Conservation (phyloP, 306 rosid species). For the Dicorynia guianensis region DNA sequence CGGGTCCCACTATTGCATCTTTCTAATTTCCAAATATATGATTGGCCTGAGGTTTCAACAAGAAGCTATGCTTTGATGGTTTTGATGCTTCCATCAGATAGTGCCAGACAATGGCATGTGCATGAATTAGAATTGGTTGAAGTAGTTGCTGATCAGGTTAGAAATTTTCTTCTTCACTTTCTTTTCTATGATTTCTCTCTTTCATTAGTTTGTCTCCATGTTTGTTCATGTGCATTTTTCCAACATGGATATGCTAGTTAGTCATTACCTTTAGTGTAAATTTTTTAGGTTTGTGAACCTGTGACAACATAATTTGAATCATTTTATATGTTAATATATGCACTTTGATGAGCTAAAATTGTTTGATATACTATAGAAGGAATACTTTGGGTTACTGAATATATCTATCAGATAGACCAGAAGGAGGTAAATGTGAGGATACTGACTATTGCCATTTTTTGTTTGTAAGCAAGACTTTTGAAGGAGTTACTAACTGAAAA, state of each 20-base stretch:
- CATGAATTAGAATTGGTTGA: constrained; percentile 97
- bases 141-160: constrained; percentile 98
- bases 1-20: constrained; percentile 95
- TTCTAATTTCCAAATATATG: constrained; percentile 94
- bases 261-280: constrained; percentile 3
- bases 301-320: constrained; percentile 14
- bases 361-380: background rate
- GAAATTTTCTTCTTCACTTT: constrained; percentile 20
- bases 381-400: background rate
- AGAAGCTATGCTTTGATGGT: constrained; percentile 97
- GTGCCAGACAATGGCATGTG: constrained; percentile 92
- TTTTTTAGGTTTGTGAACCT: constrained; percentile 22
- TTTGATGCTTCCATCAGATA: constrained; percentile 92
- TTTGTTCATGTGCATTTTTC: background rate
- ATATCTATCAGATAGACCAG: background rate
- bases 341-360: constrained; percentile 18
- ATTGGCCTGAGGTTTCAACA: constrained; percentile 94
- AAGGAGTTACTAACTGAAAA: no score
- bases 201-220: background rate
- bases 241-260: constrained; percentile 19
- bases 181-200: constrained; percentile 9
- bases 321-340: background rate
- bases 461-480: no score
- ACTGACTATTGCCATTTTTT: no score
- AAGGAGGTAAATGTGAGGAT: no score